A percentile compares a stretch with the other conserved stretches of the same genome.
phyloP scores from a whole-genome alignment of 176 grass and related monocot species.

The Panicum miliaceum region DNA sequence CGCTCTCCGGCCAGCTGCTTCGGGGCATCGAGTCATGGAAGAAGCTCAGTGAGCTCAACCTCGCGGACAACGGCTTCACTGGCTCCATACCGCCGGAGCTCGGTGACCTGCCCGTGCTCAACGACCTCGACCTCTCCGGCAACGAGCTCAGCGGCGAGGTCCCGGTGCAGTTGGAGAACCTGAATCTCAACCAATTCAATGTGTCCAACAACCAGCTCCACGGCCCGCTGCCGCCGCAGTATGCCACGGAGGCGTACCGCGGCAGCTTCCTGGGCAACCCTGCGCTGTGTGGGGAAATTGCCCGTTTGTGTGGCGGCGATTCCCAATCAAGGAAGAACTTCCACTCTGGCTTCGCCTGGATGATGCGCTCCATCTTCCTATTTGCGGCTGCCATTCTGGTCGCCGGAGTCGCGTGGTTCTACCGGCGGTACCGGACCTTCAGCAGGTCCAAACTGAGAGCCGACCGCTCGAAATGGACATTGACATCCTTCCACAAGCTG shows the following conservation, averaged over 20 bases:
- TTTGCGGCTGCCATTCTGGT: conserved; percentile 56
- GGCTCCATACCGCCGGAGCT: conserved; percentile 85
- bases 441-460: conserved; percentile 43
- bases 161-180: conserved; percentile 74
- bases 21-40: conserved; percentile 66
- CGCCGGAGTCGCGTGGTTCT: conserved; percentile 67
- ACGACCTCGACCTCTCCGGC: conserved; percentile 86
- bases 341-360: conserved; percentile 45
- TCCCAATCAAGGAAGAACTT: background rate
- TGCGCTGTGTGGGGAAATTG: conserved; percentile 55
- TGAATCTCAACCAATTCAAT: conserved; percentile 87
- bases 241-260: conserved; percentile 54
- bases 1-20: conserved; percentile 74
- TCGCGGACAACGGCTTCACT: conserved; percentile 60
- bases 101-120: conserved; percentile 79
- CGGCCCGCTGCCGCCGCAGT: conserved; percentile 67
- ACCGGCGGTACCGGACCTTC: conserved; percentile 61
- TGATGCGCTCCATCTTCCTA: conserved; percentile 67
- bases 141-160: conserved; percentile 68
- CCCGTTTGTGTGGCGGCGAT: conserved; percentile 36
- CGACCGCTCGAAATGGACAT: conserved; percentile 73
- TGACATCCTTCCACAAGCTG: conserved; percentile 94
- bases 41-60: conserved; percentile 83
- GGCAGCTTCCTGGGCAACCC: conserved; percentile 81
- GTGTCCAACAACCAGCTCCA: conserved; percentile 77